Percentiles rank a stretch among this genome's conserved stretches.
Conservation (phyloP, 164 flowering plant genomes). For the Vitis riparia region DNA sequence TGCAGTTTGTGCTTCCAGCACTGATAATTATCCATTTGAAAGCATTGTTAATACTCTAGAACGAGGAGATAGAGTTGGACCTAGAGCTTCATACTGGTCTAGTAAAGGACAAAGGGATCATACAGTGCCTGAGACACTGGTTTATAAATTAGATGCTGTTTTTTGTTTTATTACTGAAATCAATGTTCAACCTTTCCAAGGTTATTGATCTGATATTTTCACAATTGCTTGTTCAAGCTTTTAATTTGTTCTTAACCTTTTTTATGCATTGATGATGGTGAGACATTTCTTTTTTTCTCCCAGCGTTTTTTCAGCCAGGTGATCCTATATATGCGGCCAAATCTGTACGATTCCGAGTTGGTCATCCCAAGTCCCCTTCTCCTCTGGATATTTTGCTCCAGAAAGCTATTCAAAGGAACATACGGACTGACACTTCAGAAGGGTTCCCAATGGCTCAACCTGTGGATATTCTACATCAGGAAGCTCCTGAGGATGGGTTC, state of each 20-base stretch:
- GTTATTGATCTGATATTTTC: constrained; percentile 27
- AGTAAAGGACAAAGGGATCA: constrained; percentile 73
- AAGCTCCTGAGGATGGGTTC: constrained; percentile 27
- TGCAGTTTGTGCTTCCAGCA: constrained; percentile 84
- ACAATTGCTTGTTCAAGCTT: not conserved
- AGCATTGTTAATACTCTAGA: constrained; percentile 68
- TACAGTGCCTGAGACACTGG: constrained; percentile 62
- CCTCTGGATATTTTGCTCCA: constrained; percentile 4
- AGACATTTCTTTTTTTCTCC: not conserved
- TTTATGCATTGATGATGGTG: not conserved
- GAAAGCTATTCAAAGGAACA: constrained; percentile 22
- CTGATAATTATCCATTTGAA: constrained; percentile 77
- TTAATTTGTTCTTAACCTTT: not conserved
- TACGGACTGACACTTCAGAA: constrained; percentile 57
- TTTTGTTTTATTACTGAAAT: constrained; percentile 71
- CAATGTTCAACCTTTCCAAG: constrained; percentile 73
- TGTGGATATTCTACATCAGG: not conserved
- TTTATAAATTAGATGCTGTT: constrained; percentile 49
- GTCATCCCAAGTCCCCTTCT: constrained; percentile 28
- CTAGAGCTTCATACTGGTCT: constrained; percentile 83
- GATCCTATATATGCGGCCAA: constrained; percentile 56
- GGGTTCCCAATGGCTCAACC: constrained; percentile 33
- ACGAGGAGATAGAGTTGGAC: constrained; percentile 41
- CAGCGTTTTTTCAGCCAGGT: constrained; percentile 53
- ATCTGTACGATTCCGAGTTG: constrained; percentile 56